Evolutionary conservation across 371 early-diverging fungal species (phyloP), one percentile per base, ranked within the genome.

Genomic region (Mortierella sp.): DNA sequence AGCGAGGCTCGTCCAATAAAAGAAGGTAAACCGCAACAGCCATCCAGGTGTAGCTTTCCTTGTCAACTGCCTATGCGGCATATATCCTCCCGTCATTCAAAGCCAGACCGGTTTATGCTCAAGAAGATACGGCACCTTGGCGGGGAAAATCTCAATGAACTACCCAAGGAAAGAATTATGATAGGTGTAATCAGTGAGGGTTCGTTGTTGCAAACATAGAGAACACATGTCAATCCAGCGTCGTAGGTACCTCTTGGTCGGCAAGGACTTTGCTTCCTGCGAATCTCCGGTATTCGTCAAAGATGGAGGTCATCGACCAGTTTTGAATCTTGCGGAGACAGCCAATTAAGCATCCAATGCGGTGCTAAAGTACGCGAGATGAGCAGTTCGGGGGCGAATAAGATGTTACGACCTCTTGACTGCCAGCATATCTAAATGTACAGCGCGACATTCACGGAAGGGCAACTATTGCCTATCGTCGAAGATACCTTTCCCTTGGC

Each of bases 231-330:
- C 8, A n/a, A 28, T 54, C 1, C 8, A 9, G 10, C 16, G 3
- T n/a, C 14, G 1, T 74, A 31, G 70, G 8, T 91, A 96, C 95
- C 94, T 98, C 98, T 88, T 97, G 98, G 89, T 98, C 98, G 2
- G 97, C 96, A 13, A 98, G 91, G 21, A 97, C 93, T 88, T 97
- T 98, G 50, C 95, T 94, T 26, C 96, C 98, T 31, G 99, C 96
- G 86, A 97, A 98, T 57, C 97, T 89, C 65, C 96, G 90, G 86
- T 97, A 99, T 89, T 98, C 98, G 89, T 97, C 98, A 91, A 98
- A 98, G 28, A 98, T 98, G 13, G 97, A 95, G 0, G 98, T 97
- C 94, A 97, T 92, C 11, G 97, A 97, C 98, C 98, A 98, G 45
- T 92, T 92, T 81, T 98, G 98, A 70, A 97, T 92, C 89, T 97